Evolutionary conservation across 2,329 filamentous ascomycete genomes (phyloP).

Genomic region (Phialocephala subalpina): DNA sequence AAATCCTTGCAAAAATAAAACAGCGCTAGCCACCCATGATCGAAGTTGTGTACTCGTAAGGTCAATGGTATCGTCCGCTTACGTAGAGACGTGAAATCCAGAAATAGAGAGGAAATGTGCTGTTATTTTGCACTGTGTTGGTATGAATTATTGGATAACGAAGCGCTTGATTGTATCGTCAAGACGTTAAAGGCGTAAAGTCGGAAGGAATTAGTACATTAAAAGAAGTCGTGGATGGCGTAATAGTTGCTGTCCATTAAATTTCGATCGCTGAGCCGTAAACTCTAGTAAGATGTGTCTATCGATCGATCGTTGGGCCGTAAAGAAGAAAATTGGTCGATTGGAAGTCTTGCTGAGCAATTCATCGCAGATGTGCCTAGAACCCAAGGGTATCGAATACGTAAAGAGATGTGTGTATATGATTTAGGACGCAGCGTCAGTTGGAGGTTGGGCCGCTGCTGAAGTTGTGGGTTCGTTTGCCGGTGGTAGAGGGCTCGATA

Average conservation of each 20-base stretch:
- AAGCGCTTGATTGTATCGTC: background rate
- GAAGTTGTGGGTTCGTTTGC: conserved; percentile 2
- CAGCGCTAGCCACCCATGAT: conserved; percentile 26
- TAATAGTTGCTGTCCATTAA: conserved; percentile 23
- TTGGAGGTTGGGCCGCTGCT: conserved; percentile 2
- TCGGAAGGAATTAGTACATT: conserved; percentile 24
- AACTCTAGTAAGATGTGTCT: conserved; percentile 33
- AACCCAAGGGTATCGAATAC: background rate
- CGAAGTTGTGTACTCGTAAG: conserved; percentile 22
- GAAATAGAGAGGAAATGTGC: conserved; percentile 13
- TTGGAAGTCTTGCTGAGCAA: background rate
- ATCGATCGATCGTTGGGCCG: conserved; percentile 27
- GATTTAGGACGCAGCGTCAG: background rate
- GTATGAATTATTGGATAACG: conserved; percentile 8
- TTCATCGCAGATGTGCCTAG: background rate
- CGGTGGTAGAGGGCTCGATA: background rate
- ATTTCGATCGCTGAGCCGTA: conserved; percentile 33
- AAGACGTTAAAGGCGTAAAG: conserved; percentile 1
- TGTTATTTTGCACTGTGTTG: conserved; percentile 1
- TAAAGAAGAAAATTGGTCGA: conserved; percentile 23
- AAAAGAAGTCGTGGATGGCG: conserved; percentile 32
- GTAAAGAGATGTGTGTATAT: background rate
- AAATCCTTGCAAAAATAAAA: conserved; percentile 20
- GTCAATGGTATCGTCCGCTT: conserved; percentile 28
- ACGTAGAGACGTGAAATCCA: conserved; percentile 23